These are phyloP conservation scores for Podaxis pistillaris DNA, from an alignment of 768 basidiomycete species.

Conservation along the genomic window DNA sequence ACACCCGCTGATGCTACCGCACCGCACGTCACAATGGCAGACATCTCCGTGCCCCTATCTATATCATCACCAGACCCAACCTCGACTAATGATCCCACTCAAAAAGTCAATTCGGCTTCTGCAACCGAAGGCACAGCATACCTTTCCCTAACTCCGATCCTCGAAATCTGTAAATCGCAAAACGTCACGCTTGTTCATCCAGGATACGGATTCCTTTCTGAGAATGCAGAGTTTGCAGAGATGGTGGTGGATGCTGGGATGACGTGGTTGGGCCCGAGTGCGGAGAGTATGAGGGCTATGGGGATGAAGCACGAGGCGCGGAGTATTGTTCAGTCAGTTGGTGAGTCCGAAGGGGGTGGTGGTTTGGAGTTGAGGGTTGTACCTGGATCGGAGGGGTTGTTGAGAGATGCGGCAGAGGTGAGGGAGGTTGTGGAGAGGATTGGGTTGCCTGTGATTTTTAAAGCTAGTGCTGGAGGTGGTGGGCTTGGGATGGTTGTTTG, in stretches of 20 bases:
- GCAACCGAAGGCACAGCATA: conserved; percentile 45
- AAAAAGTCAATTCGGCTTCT: not conserved
- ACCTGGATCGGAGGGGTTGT: conserved; percentile 53
- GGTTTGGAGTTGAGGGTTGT: conserved; percentile 52
- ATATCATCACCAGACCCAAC: conserved; percentile 22
- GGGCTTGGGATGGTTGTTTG: conserved; percentile 68
- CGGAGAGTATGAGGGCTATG: conserved; percentile 50
- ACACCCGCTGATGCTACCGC: conserved; percentile 55
- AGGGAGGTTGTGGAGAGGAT: conserved; percentile 35
- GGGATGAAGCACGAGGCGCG: conserved; percentile 61
- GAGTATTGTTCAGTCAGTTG: not conserved
- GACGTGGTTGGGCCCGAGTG: conserved; percentile 55
- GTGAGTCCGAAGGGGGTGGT: no score
- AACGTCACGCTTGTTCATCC: conserved; percentile 56
- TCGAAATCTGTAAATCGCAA: conserved; percentile 40
- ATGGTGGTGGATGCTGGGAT: conserved; percentile 46
- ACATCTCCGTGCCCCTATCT: conserved; percentile 38
- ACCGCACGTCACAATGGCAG: conserved; percentile 56
- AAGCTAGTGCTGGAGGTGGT: conserved; percentile 68
- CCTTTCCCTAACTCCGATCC: conserved; percentile 34
- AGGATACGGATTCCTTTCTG: conserved; percentile 66
- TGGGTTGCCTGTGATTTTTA: conserved; percentile 64
- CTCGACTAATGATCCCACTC: not conserved
- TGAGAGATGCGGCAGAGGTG: conserved; percentile 40
- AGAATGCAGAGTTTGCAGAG: conserved; percentile 56